These are phyloP conservation scores for Botrytis galanthina DNA, from an alignment of 2,329 filamentous ascomycete species.

Conservation along the genomic window DNA sequence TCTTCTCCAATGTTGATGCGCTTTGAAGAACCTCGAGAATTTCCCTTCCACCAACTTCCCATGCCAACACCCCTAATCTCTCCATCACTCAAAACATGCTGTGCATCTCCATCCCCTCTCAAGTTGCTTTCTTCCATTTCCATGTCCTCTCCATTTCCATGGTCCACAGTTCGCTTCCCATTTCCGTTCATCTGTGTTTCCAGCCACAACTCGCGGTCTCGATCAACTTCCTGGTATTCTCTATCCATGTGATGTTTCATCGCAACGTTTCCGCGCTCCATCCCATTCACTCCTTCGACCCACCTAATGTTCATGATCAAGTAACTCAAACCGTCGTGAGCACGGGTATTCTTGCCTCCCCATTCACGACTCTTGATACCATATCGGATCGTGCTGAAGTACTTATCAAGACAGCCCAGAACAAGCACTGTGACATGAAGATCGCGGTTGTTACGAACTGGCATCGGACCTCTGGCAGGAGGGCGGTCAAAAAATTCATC, in stretches of 20 bases:
- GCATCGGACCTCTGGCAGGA: conserved; percentile 59
- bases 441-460: conserved; percentile 67
- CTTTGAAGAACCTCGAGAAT: neutral
- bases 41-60: conserved; percentile 32
- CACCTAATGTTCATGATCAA: conserved; percentile 79
- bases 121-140: conserved; percentile 27
- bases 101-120: conserved; percentile 21
- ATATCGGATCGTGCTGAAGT: conserved; percentile 70
- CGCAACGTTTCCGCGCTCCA: conserved; percentile 45
- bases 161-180: conserved; percentile 11
- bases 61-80: conserved; percentile 31
- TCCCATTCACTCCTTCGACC: conserved; percentile 69
- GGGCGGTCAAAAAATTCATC: conserved; percentile 48
- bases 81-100: conserved; percentile 7
- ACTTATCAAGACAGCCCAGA: conserved; percentile 74
- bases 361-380: conserved; percentile 82
- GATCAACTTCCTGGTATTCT: conserved; percentile 21
- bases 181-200: conserved; percentile 23
- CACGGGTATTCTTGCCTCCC: conserved; percentile 49
- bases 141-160: conserved; percentile 6
- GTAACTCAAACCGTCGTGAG: conserved; percentile 67
- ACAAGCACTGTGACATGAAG: conserved; percentile 85
- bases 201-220: conserved; percentile 10
- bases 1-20: neutral
- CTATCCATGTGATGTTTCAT: conserved; percentile 31